Base-by-base conservation (phyloP, 768 basidiomycete genomes). In the Tephrocybe sp. region DNA sequence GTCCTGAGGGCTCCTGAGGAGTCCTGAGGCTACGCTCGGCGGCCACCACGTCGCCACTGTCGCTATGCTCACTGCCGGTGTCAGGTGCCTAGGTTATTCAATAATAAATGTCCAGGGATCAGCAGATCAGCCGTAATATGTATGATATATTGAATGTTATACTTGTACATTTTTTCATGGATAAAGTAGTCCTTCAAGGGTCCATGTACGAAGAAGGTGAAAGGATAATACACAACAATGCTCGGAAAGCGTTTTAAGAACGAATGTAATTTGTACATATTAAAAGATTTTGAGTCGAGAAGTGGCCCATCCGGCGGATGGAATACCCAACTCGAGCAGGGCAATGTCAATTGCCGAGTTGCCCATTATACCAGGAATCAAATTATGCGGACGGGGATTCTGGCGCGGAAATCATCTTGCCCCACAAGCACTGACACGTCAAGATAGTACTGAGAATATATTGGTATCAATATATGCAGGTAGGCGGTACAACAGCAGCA, bases 381-480 rank as follows among this genome's bases (percentile, higher is more conserved):
- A 49, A 70, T 63, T 57, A 88, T 71, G 47, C 73, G 76, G 37
- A 89, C 69, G 4, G 84, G 85, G 49, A 88, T 68, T 24, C 83
- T 76, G 24, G 79, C 82, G 50, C 80, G 76, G 40, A 81, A 63
- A 50, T 80, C 77, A 57, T 87, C 83, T 57, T 82, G 78, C 15
- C 80, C 80, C 33, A 84, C 69, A 37, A 83, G 66, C 33, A 88
- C 85, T 42, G 83, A 83, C 25, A 86, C 73, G 49, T 88, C 84
- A 47, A 88, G 67, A 61, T 86, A 88, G 66, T 88, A 88, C 87
- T 89, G 58, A 15, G 24, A 52, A 42, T 42, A 42, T 52, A 5
- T 5, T 5, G 27, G 43, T 45, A 33, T 59, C 21, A 58, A 50
- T 25, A 23, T 34, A 38, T 34, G 24, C 19, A 36, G 34, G 5